phyloP scores from a whole-genome alignment of 495 filamentous ascomycete genomes.

The Letharia lupina region DNA sequence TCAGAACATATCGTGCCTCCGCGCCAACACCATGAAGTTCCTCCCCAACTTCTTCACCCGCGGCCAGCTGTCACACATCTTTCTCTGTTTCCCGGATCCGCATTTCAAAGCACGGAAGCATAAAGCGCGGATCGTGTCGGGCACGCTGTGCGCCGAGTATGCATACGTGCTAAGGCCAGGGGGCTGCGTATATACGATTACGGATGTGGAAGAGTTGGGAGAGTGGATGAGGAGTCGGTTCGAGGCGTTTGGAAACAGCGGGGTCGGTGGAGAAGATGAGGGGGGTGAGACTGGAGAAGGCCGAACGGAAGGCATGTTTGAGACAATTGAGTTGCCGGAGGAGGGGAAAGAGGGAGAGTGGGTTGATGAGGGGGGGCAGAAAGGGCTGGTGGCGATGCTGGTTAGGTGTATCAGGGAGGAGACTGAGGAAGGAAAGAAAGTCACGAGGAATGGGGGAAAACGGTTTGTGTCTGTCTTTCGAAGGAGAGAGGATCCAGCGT shows the following conservation, averaged over 20 bases:
- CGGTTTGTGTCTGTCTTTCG: conserved; percentile 85
- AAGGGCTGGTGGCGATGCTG: conserved; percentile 21
- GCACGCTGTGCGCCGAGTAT: conserved; percentile 83
- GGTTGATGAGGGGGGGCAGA: conserved; percentile 27
- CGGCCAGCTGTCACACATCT: conserved; percentile 72
- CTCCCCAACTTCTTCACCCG: conserved; percentile 86
- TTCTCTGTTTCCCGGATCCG: conserved; percentile 96
- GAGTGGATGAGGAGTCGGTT: conserved; percentile 88
- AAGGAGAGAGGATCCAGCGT: conserved; percentile 70
- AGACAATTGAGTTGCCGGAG: conserved; percentile 37
- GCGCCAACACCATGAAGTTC: conserved; percentile 97
- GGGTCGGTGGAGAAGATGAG: conserved; percentile 12
- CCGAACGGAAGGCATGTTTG: conserved; percentile 67
- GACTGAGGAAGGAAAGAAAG: conserved; percentile 98
- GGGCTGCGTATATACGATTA: conserved; percentile 88
- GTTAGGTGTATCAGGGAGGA: conserved; percentile 59
- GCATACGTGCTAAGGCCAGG: conserved; percentile 78
- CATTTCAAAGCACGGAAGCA: conserved; percentile 98
- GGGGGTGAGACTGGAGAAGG: conserved; percentile 23
- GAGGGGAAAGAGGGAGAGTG: conserved; percentile 19
- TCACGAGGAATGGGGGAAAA: conserved; percentile 74
- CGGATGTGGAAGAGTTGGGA: conserved; percentile 90
- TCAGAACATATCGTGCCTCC: conserved; percentile 77
- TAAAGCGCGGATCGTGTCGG: conserved; percentile 88
- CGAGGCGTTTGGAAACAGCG: conserved; percentile 57